Evolutionary conservation across 1,284 basidiomycete species (phyloP), one percentile per base, ranked within the genome.

Genomic region (Cutaneotrichosporon dermatis): DNA sequence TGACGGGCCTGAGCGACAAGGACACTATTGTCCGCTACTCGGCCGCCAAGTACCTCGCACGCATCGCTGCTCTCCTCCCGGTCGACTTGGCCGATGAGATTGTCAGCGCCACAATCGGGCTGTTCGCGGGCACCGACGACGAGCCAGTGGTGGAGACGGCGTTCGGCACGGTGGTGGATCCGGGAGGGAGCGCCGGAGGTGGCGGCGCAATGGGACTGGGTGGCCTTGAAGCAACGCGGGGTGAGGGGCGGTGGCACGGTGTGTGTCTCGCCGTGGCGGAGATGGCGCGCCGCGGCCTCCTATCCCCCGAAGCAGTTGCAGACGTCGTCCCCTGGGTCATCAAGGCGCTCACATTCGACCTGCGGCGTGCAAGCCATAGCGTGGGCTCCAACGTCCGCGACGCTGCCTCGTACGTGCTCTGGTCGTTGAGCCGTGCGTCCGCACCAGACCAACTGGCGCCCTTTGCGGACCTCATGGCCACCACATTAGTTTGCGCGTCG

Each of bases 21-120:
- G 94, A 98, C 72, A 97, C 96, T 0, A 81, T 93, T 36, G 92
- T 99, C 16, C 88, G 96, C 50, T 99, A 92, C 84, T 93, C 94
- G 9, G 85, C 91, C 2, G 91, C 96, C 5, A 99, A 99, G 76
- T 92, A 91, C 34, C 80, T 98, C 10, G 90, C 93, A 5, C 86
- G 93, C 6, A 83, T 99, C 44, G 84, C 90, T 1, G 86, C 89
- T 62, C 83, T 89, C 12, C 83, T 99, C 0, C 90, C 95, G 2
- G 60, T 75, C 0, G 85, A 87, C 11, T 88, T 94, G 68, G 81
- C 85, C 0, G 80, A 83, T 37, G 92, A 99, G 74, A 86, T 98
- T 10, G 78, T 92, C 2, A 86, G 90, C 51, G 92, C 87, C 4
- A 80, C 95, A 39, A 79, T 94, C 53, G 83, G 77, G 82, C 62